These are phyloP conservation scores for Friedmanniomyces simplex DNA, from an alignment of 495 filamentous ascomycete genomes.

Conservation along the genomic window DNA sequence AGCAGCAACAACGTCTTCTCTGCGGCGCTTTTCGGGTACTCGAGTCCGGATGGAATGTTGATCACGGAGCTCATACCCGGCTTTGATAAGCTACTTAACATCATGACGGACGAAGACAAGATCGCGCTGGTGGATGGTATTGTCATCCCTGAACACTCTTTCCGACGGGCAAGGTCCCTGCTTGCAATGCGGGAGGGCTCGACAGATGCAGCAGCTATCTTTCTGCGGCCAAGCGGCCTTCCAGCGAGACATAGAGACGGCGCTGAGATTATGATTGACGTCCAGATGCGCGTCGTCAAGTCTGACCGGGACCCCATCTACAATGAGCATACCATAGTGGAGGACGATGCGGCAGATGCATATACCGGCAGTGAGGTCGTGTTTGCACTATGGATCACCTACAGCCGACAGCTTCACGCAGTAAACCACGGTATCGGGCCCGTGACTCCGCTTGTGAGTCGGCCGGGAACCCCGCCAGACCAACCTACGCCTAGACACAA, in stretches of 20 bases:
- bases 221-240: conserved; percentile 70
- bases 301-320: conserved; percentile 50
- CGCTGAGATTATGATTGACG: conserved; percentile 79
- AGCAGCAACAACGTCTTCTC: conserved; percentile 94
- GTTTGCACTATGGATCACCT: conserved; percentile 94
- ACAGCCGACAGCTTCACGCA: conserved; percentile 83
- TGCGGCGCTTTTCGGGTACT: conserved; percentile 78
- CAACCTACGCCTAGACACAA: conserved; percentile 68
- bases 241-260: conserved; percentile 83
- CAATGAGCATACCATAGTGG: conserved; percentile 38
- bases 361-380: conserved; percentile 63
- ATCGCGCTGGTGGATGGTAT: conserved; percentile 81
- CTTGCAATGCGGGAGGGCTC: conserved; percentile 72
- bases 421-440: conserved; percentile 45
- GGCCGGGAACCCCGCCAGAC: conserved; percentile 54
- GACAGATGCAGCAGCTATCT: conserved; percentile 57
- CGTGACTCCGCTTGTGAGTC: conserved; percentile 48
- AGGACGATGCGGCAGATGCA: conserved; percentile 35
- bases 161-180: conserved; percentile 76
- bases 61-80: conserved; percentile 75
- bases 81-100: conserved; percentile 70
- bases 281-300: conserved; percentile 91
- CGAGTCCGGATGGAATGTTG: conserved; percentile 65
- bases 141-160: conserved; percentile 91
- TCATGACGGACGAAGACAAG: conserved; percentile 78